Evolutionary conservation across 169 alveolate genomes (phyloP), one percentile per base, ranked within the genome.

Genomic region (Eimeria mitis): DNA sequence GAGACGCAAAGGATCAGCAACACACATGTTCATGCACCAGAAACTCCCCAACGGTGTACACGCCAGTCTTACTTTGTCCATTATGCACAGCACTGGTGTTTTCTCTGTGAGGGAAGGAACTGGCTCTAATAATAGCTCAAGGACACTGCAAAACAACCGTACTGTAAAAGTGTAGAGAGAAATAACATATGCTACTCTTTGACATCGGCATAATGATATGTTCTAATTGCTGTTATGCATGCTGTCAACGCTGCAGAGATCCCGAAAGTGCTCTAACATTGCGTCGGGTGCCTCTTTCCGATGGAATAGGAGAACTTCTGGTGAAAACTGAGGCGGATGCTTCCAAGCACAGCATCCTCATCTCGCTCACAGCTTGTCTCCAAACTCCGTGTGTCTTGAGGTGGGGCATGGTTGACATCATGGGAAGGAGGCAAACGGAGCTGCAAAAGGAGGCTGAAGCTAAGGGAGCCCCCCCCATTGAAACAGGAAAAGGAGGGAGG

Each of bases 401-500:
- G 73, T 91, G 95, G 95, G 95, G 95, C 61, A 63, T 91, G 89
- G 70, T 91, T 28, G 95, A 91, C 91, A 63, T 91, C 59, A 91
- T 91, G 95, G 95, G 95, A n/a, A 79, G 90, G 34, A 47, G 84
- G 59, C 95, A 91, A 75, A 91, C 95, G 44, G 90, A 91, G 52
- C 71, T 59, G 91, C 89, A 91, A 47, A 42, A 40, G 79, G 56
- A 52, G 85, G 91, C 56, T 49, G 65, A 76, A 59, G 79, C 65
- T n/a, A 54, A 59, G 31, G 91, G 81, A 31, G 91, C 61, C n/a
- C 59, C 89, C 63, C 75, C 65, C 63, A 37, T 37, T 9, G 56
- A 34, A 40, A 83, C 95, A 44, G 59, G 81, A 9, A 81, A 83
- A 52, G 95, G 95, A 8, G 95, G 90, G n/a, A 81, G 90, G 42